A percentile compares a stretch with the other conserved stretches of the same genome.
Conservation (phyloP, 75 land plant species). For the Cunninghamia lanceolata region DNA sequence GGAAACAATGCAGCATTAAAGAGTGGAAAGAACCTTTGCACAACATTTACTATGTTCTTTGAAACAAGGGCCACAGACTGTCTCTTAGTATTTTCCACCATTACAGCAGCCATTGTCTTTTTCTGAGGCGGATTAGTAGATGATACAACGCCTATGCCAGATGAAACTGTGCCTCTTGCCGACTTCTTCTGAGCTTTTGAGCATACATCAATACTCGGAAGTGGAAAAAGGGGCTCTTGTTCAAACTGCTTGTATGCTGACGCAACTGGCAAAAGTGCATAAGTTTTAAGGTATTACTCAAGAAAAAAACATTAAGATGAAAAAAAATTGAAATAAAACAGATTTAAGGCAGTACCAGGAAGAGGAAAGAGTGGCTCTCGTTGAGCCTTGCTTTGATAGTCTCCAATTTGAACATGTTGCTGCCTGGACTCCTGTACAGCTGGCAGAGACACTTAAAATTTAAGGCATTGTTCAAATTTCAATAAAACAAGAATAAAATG, state of each 20-base stretch:
- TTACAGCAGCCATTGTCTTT: constrained; percentile 79
- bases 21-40: constrained; percentile 52
- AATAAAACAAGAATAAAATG: neutral
- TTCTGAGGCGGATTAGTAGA: constrained; percentile 38
- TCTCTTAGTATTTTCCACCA: constrained; percentile 53
- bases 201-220: constrained; percentile 18
- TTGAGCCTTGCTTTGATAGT: constrained; percentile 28
- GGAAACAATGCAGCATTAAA: constrained; percentile 83
- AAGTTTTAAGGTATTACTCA: constrained; percentile 13
- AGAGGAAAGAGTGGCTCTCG: constrained; percentile 73
- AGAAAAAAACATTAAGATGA: neutral
- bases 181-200: constrained; percentile 8
- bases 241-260: constrained; percentile 38
- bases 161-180: neutral
- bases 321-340: neutral
- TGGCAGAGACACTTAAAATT: constrained; percentile 20
- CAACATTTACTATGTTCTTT: constrained; percentile 53
- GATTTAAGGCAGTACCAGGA: constrained; percentile 2
- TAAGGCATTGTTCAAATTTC: constrained; percentile 9
- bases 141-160: constrained; percentile 9
- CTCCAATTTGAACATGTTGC: constrained; percentile 34
- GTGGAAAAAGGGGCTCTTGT: constrained; percentile 73
- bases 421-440: constrained; percentile 52
- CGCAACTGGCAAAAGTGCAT: constrained; percentile 38
- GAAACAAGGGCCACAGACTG: constrained; percentile 69